These are phyloP conservation scores for Globisporangium viniferum DNA, from an alignment of 352 stramenopile species.

Conservation along the genomic window DNA sequence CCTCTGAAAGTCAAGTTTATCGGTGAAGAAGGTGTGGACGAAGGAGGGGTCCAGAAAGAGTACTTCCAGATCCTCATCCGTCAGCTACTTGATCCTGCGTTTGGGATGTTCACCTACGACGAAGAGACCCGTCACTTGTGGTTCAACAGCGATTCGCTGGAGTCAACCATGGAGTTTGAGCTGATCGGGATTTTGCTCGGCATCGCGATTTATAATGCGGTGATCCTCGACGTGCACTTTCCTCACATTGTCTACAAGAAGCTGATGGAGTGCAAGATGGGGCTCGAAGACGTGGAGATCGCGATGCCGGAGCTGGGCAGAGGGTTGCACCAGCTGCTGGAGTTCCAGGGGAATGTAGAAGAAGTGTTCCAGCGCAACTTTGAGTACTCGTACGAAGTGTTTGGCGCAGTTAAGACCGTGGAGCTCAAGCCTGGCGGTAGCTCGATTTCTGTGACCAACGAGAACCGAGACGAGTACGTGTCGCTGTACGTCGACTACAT, in stretches of 20 bases:
- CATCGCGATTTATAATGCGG: constrained; percentile 82
- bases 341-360: constrained; percentile 71
- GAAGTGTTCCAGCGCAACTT: constrained; percentile 71
- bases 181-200: constrained; percentile 80
- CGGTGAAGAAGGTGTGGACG: constrained; percentile 76
- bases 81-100: constrained; percentile 67
- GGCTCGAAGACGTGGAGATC: constrained; percentile 53
- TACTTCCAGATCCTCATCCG: constrained; percentile 84
- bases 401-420: constrained; percentile 74
- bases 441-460: constrained; percentile 56
- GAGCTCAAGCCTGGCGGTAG: constrained; percentile 65
- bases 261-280: constrained; percentile 52
- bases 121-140: constrained; percentile 66
- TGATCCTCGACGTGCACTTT: constrained; percentile 83
- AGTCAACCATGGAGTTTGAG: constrained; percentile 83
- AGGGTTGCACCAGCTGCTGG: constrained; percentile 57
- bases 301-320: constrained; percentile 58
- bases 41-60: constrained; percentile 79
- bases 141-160: constrained; percentile 83
- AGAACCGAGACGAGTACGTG: constrained; percentile 73
- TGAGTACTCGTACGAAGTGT: constrained; percentile 81
- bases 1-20: constrained; percentile 84
- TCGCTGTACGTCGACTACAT: constrained; percentile 71
- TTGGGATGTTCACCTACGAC: constrained; percentile 80
- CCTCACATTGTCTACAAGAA: constrained; percentile 85